Base-by-base conservation (phyloP, 2,329 filamentous ascomycete species). In the Colletotrichum cuscutae region DNA sequence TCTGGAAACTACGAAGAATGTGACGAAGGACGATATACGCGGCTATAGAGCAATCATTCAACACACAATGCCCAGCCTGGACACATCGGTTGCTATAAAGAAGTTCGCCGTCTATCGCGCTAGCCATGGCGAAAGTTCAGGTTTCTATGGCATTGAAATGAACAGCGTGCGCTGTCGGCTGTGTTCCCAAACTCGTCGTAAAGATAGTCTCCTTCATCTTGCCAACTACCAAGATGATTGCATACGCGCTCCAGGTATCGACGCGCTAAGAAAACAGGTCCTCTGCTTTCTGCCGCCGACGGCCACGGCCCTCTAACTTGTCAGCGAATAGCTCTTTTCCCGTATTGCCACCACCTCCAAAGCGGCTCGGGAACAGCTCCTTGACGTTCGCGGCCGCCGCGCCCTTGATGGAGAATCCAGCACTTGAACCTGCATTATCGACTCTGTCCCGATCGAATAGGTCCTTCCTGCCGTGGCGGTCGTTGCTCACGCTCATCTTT, bases 311-410 rank as follows among this genome's bases (percentile, higher is more conserved):
- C 65, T 90, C 88, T 30, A 90, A 78, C 74, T 84, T 90, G 72
- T 90, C 88, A 1, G 88, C 86, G 77, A 95, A 93, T 19, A 94
- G 81, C 79, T 95, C 93, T 81, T 93, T 94, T 62, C 89, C 90
- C 2, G 87, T 82, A 78, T 94, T 94, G 75, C 75, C 42, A 19
- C 42, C 80, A 52, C 60, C 46, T 30, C 84, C 85, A 57, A 90
- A 88, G 75, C 90, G 92, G 19, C 86, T 86, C 0, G 93, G 93
- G 77, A 95, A 95, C 24, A 95, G 81, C 80, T 95, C 93, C 75
- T 89, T 91, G 78, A 85, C 77, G 82, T 84, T 82, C 2, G 80
- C 76, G 6, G 82, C 81, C 12, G 89, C 90, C 2, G 86, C 84
- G 2, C 93, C 93, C 78, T 93, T 94, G 80, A 95, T 94, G 12